Base-by-base conservation (phyloP, 2,329 filamentous ascomycete genomes). In the Calonectria multiphialidica region DNA sequence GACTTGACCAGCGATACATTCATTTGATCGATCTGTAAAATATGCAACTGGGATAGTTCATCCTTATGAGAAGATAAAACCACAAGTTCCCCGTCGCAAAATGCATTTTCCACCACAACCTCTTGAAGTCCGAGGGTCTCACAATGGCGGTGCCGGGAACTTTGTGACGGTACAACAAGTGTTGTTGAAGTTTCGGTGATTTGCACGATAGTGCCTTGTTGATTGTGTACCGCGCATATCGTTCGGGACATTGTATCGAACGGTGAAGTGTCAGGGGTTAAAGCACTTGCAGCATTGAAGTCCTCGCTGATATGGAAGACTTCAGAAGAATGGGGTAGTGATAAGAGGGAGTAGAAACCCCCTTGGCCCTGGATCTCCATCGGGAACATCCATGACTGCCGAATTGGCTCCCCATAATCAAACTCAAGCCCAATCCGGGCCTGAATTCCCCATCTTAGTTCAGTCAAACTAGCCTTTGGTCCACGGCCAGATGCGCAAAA, bases 401-500 rank as follows among this genome's bases (percentile, higher is more conserved):
- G 87, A 37, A 90, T 86, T 2, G 86, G 84, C 8, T 84, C 83
- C 9, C 83, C 84, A 50, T 86, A 88, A 25, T 90, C 87, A 13
- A 91, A 84, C 25, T 91, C 88, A 6, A 91, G 78, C 1, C 89
- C 91, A 75, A 94, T 90, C 68, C 89, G 90, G 21, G 93, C 94
- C 78, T 93, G 90, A 33, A 94, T 84, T 5, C 94, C 94, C 81
- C 91, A 87, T 73, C 93, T 89, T 73, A 94, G 87, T 78, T 96
- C 93, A 3, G 90, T 90, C 28, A 96, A 85, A 9, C 89, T 88
- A 12, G 93, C 93, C 35, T 87, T 88, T 1, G 84, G 83, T 0
- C 91, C 91, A 75, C 90, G 90, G 0, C 93, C 92, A 23, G 92
- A 92, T 50, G 91, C 92, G 25, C 90, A 89, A 82, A 94, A 95